phyloP scores from a whole-genome alignment of 352 stramenopile genomes.

The Globisporangium echinulatum region DNA sequence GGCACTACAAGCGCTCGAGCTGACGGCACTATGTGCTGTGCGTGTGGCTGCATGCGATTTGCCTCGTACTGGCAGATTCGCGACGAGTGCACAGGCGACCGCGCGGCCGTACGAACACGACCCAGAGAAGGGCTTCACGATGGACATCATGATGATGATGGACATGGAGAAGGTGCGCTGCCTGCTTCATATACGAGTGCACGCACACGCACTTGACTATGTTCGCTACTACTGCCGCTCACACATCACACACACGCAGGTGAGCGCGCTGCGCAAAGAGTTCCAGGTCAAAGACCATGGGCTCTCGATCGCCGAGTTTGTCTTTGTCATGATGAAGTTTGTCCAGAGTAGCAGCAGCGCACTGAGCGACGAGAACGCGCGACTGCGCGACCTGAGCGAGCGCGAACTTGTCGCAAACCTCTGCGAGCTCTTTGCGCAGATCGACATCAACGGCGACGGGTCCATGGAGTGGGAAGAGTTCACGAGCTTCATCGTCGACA shows the following conservation, averaged over 20 bases:
- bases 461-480: conserved; percentile 93
- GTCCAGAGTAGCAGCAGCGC: conserved; percentile 47
- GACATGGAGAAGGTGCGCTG: conserved; percentile 69
- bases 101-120: conserved; percentile 59
- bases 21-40: not conserved
- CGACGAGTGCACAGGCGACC: not conserved
- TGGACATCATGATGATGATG: conserved; percentile 92
- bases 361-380: conserved; percentile 52
- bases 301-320: conserved; percentile 79
- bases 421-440: conserved; percentile 87
- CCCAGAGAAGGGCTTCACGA: conserved; percentile 80
- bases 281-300: conserved; percentile 81
- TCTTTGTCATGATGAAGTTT: conserved; percentile 84
- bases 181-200: not conserved
- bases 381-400: conserved; percentile 59
- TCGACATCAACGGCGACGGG: conserved; percentile 88
- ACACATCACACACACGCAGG: conserved; percentile 11
- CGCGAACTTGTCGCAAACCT: conserved; percentile 78
- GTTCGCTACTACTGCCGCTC: not conserved
- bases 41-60: not conserved
- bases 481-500: conserved; percentile 89
- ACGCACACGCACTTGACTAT: not conserved
- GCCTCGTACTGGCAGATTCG: conserved; percentile 1
- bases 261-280: conserved; percentile 74
- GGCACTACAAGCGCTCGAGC: no score